Percentiles rank a stretch among this genome's conserved stretches.
phyloP scores from a whole-genome alignment of 495 filamentous ascomycete genomes.

The Penicillium maclennaniae region DNA sequence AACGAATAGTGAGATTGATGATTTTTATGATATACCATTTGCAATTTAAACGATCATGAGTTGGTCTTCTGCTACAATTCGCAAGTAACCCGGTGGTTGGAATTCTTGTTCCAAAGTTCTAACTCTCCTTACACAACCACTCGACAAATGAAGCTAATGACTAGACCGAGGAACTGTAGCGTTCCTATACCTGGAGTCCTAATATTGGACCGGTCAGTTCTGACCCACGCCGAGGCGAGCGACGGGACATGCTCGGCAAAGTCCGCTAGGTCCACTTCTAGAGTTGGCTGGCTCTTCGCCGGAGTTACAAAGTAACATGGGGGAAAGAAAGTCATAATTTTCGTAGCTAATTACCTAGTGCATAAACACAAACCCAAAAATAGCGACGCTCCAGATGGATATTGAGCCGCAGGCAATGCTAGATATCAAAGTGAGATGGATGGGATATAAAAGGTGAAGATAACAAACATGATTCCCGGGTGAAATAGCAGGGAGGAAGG shows the following conservation, averaged over 20 bases:
- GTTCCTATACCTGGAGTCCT: too few species aligned
- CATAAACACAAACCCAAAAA: constrained; percentile 10
- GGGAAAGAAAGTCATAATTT: constrained; percentile 10
- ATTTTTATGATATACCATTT: neutral
- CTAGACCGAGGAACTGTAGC: too few species aligned
- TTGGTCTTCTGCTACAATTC: too few species aligned
- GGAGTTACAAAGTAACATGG: neutral
- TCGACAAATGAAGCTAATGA: too few species aligned
- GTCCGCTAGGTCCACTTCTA: constrained; percentile 4
- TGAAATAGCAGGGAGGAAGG: neutral
- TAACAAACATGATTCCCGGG: neutral
- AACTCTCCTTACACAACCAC: too few species aligned
- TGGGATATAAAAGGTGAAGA: neutral
- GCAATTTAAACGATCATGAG: too few species aligned
- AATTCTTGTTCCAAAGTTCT: too few species aligned
- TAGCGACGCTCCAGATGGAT: constrained; percentile 21
- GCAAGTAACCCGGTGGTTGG: too few species aligned
- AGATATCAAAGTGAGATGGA: neutral
- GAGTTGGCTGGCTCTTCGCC: constrained; percentile 3
- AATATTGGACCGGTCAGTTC: constrained; percentile 1
- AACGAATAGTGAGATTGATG: neutral
- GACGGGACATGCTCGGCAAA: neutral
- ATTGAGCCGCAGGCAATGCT: constrained; percentile 14
- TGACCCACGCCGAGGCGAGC: neutral
- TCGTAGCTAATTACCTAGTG: constrained; percentile 16